Evolutionary conservation across 2,329 filamentous ascomycete species (phyloP).

Genomic region (Colletotrichum caudatum): DNA sequence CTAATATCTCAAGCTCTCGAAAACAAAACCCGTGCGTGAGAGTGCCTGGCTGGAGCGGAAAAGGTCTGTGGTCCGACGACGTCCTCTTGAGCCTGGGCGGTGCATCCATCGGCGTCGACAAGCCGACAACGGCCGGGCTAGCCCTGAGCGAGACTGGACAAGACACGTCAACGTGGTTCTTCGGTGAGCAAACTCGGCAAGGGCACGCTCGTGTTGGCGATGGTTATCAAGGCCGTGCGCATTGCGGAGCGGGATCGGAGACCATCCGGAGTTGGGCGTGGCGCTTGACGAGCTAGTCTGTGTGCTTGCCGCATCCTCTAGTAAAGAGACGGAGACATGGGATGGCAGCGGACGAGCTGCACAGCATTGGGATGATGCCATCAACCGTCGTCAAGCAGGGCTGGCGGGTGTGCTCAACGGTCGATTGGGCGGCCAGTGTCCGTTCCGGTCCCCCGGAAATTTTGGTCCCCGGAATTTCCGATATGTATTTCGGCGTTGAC

Average conservation of each 20-base stretch:
- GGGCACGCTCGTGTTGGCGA: neutral
- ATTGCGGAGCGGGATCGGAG: neutral
- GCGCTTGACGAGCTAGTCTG: neutral
- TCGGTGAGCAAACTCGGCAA: slow-evolving; percentile 13
- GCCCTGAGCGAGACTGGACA: too few relatives aligned
- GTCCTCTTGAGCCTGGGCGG: neutral
- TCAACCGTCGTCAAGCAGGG: neutral
- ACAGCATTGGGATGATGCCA: neutral
- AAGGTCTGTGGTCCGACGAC: neutral
- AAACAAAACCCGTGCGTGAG: neutral
- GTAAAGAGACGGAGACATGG: neutral
- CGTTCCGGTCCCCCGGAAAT: too few relatives aligned
- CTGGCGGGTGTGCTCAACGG: neutral
- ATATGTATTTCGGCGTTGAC: neutral
- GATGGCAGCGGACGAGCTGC: neutral
- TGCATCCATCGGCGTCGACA: neutral
- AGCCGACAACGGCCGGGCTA: neutral
- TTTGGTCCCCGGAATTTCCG: too few relatives aligned
- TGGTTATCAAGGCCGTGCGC: neutral
- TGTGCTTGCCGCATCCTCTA: neutral
- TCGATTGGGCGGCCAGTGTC: neutral
- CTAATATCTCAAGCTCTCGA: too few relatives aligned
- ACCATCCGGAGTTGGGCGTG: neutral
- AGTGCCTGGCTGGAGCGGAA: neutral
- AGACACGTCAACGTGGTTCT: neutral